These are phyloP conservation scores for Gleditsia sinensis DNA, from an alignment of 306 rosid genomes.

Conservation along the genomic window DNA sequence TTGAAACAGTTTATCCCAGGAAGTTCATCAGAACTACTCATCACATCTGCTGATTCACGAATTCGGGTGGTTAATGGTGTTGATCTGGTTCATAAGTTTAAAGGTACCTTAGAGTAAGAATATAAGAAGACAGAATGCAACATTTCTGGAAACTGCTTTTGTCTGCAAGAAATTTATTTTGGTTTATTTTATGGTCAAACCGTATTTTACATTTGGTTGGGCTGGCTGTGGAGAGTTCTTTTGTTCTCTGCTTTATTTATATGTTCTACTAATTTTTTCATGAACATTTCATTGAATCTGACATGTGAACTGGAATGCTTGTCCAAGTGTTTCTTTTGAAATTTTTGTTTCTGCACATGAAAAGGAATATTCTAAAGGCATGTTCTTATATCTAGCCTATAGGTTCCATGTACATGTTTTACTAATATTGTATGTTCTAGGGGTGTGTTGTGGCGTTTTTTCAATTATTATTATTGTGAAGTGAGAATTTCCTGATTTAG, in stretches of 20 bases:
- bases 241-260: not conserved
- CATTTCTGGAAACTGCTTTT: slow-evolving; percentile 29
- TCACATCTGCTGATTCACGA: slow-evolving; percentile 97
- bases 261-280: not conserved
- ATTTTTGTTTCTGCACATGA: too few relatives aligned
- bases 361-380: too few relatives aligned
- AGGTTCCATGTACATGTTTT: not conserved
- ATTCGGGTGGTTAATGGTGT: slow-evolving; percentile 83
- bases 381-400: too few relatives aligned
- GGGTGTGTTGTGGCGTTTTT: too few relatives aligned
- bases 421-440: too few relatives aligned
- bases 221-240: not conserved
- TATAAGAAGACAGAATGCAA: not conserved
- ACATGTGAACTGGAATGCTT: too few relatives aligned
- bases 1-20: slow-evolving; percentile 99
- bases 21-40: slow-evolving; percentile 89
- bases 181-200: slow-evolving; percentile 8
- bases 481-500: not conserved
- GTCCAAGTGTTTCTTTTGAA: too few relatives aligned
- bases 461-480: too few relatives aligned
- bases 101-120: slow-evolving; percentile 57
- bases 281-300: too few relatives aligned
- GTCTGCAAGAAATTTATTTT: slow-evolving; percentile 13
- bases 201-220: not conserved
- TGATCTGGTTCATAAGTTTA: slow-evolving; percentile 89